Conservation (phyloP, 2,329 filamentous ascomycete genomes). For the Coniella vitis region DNA sequence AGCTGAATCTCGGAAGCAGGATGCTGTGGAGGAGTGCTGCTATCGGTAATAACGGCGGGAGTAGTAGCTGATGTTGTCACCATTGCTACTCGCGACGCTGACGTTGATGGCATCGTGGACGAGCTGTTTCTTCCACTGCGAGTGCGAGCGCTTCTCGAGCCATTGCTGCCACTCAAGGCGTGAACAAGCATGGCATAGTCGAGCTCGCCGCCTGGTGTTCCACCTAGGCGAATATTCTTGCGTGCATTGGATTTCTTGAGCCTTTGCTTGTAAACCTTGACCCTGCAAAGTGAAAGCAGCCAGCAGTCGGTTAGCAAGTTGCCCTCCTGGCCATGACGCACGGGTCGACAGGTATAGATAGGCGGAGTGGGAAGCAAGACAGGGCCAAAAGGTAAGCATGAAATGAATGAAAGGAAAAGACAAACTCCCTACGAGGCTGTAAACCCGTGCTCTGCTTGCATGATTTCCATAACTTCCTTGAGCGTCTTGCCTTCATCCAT, state of each 20-base stretch:
- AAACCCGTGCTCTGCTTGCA: constrained; percentile 8
- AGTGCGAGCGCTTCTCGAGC: too few relatives aligned
- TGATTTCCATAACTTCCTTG: constrained; percentile 12
- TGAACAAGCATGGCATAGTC: not conserved
- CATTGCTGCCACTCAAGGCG: not conserved
- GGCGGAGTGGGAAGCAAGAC: too few relatives aligned
- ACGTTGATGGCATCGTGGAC: too few relatives aligned
- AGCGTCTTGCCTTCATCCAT: constrained; percentile 13
- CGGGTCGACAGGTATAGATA: too few relatives aligned
- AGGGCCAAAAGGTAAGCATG: too few relatives aligned
- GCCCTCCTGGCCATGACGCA: not conserved
- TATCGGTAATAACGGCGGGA: too few relatives aligned
- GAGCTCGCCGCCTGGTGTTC: not conserved
- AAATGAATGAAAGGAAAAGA: not conserved
- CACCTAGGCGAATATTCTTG: constrained; percentile 6
- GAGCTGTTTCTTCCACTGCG: too few relatives aligned
- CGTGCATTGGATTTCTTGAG: not conserved
- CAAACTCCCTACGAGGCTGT: constrained; percentile 7
- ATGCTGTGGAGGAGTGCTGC: not conserved
- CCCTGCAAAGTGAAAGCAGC: not conserved
- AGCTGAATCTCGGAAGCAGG: not conserved
- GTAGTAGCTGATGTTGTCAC: too few relatives aligned
- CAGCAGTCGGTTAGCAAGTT: not conserved
- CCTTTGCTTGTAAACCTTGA: constrained; percentile 8
- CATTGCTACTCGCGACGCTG: too few relatives aligned